These are phyloP conservation scores for Lentinula detonsa DNA, from an alignment of 768 basidiomycete species.

Conservation along the genomic window DNA sequence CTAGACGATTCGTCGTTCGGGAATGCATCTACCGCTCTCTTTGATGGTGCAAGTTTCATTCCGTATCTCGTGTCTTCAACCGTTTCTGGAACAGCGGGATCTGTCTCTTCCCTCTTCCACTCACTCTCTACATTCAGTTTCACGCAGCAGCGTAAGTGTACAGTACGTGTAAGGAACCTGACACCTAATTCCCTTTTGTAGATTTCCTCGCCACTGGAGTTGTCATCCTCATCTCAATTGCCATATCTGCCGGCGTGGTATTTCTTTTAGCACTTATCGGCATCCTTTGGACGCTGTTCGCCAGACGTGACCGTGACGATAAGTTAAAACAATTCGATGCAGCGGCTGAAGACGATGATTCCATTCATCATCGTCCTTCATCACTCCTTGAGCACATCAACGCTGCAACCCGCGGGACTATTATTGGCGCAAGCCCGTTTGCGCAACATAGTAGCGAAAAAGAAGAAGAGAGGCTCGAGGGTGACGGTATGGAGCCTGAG, in stretches of 20 bases:
- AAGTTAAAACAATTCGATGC: conserved; percentile 58
- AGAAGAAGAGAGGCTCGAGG: conserved; percentile 42
- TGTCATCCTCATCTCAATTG: conserved; percentile 95
- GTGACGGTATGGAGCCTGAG: conserved; percentile 38
- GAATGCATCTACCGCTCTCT: conserved; percentile 79
- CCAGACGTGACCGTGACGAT: conserved; percentile 75
- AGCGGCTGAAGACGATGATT: conserved; percentile 72
- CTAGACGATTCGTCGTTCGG: conserved; percentile 67
- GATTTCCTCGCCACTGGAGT: conserved; percentile 88
- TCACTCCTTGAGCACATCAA: conserved; percentile 89
- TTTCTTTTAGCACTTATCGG: conserved; percentile 83
- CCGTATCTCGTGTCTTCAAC: conserved; percentile 77
- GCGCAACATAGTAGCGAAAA: conserved; percentile 41
- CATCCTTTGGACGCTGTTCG: conserved; percentile 85
- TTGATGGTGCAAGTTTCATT: conserved; percentile 74
- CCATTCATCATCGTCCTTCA: conserved; percentile 74
- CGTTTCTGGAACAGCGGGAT: conserved; percentile 60
- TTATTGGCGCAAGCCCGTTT: conserved; percentile 51
- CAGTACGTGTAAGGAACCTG: not conserved
- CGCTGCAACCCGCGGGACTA: conserved; percentile 80
- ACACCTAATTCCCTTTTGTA: conserved; percentile 19
- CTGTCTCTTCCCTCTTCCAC: conserved; percentile 74
- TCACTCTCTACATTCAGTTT: conserved; percentile 79
- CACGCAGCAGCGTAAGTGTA: conserved; percentile 53
- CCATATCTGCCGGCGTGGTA: conserved; percentile 90